phyloP scores from a whole-genome alignment of 2,329 filamentous ascomycete genomes.

The Annulohypoxylon truncatum region DNA sequence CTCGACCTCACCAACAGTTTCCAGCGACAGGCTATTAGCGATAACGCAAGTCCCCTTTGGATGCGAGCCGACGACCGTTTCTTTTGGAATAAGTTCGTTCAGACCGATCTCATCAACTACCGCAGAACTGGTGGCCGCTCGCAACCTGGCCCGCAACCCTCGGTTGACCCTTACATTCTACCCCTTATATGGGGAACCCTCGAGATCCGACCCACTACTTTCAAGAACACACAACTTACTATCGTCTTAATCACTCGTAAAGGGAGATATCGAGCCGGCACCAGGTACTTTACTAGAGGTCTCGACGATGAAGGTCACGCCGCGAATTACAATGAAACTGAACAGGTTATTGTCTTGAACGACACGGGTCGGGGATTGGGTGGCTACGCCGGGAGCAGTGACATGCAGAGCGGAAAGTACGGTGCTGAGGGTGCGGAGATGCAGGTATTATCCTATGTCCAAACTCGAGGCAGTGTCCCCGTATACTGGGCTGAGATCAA shows the following conservation, averaged over 20 bases:
- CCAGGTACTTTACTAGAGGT: slow-evolving; percentile 93
- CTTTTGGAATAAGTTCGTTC: slow-evolving; percentile 97
- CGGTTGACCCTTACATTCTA: slow-evolving; percentile 89
- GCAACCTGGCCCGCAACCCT: slow-evolving; percentile 76
- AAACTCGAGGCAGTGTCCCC: slow-evolving; percentile 95
- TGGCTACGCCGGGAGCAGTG: slow-evolving; percentile 81
- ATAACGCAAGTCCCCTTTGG: slow-evolving; percentile 82
- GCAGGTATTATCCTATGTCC: slow-evolving; percentile 93
- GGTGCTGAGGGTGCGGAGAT: slow-evolving; percentile 75
- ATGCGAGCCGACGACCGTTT: slow-evolving; percentile 94
- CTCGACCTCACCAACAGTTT: slow-evolving; percentile 97
- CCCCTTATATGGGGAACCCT: slow-evolving; percentile 98
- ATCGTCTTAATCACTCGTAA: slow-evolving; percentile 89
- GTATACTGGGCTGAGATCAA: slow-evolving; percentile 98
- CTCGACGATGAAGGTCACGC: slow-evolving; percentile 94
- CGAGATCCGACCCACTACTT: slow-evolving; percentile 84
- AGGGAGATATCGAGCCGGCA: slow-evolving; percentile 88
- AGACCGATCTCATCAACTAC: slow-evolving; percentile 91
- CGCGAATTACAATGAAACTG: slow-evolving; percentile 99
- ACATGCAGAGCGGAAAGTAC: slow-evolving; percentile 79
- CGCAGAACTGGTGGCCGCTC: slow-evolving; percentile 72
- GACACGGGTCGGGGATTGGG: slow-evolving; percentile 79
- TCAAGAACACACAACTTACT: slow-evolving; percentile 87
- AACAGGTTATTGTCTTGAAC: slow-evolving; percentile 91
- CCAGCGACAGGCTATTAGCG: slow-evolving; percentile 86